These are phyloP conservation scores for Juglanconis juglandina DNA, from an alignment of 2,329 filamentous ascomycete species.

Conservation along the genomic window DNA sequence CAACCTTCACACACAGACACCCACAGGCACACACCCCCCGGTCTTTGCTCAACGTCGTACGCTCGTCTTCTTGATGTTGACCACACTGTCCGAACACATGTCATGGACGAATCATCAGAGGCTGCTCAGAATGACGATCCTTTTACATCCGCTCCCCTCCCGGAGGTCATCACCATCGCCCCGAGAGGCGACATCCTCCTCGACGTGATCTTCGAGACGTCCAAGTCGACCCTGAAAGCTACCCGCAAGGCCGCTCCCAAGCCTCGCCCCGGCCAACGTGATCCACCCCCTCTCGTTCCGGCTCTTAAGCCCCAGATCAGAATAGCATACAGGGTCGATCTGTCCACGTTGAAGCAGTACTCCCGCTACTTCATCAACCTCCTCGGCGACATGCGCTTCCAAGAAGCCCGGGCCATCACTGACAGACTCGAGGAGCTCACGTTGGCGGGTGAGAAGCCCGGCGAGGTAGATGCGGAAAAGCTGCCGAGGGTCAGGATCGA, in stretches of 20 bases:
- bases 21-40: neutral
- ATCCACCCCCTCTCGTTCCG: constrained; percentile 23
- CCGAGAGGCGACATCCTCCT: constrained; percentile 62
- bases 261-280: constrained; percentile 23
- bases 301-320: constrained; percentile 35
- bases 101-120: constrained; percentile 23
- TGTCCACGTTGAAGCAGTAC: constrained; percentile 52
- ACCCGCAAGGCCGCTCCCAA: constrained; percentile 37
- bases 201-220: constrained; percentile 62
- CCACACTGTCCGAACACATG: neutral
- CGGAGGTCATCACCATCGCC: constrained; percentile 48
- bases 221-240: constrained; percentile 45
- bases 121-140: constrained; percentile 23
- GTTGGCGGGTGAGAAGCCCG: constrained; percentile 43
- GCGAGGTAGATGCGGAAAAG: constrained; percentile 44
- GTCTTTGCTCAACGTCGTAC: too few species aligned
- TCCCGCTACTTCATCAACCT: constrained; percentile 70
- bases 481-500: constrained; percentile 64
- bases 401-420: constrained; percentile 56
- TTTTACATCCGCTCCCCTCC: constrained; percentile 19
- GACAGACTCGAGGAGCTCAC: constrained; percentile 49
- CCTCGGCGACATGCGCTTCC: constrained; percentile 60
- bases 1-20: neutral
- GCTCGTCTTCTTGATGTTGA: constrained; percentile 9
- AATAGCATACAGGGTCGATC: constrained; percentile 57